These are phyloP conservation scores for Uromyces viciae-fabae DNA, from an alignment of 1,284 basidiomycete species.

Conservation along the genomic window DNA sequence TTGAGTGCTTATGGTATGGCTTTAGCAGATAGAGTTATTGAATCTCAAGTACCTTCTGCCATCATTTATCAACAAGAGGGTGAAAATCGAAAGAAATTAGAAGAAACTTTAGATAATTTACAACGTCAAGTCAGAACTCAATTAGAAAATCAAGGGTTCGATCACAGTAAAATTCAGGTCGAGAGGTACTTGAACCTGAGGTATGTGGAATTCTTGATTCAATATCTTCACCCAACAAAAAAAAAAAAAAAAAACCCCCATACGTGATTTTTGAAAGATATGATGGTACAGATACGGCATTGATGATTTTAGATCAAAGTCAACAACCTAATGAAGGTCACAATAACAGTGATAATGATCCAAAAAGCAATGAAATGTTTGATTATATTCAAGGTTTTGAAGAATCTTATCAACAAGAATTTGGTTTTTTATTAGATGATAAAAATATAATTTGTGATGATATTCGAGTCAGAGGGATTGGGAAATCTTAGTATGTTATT, in stretches of 20 bases:
- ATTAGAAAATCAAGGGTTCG: conserved; percentile 5
- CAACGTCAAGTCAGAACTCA: conserved; percentile 43
- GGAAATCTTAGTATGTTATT: conserved; percentile 36
- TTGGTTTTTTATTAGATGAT: conserved; percentile 34
- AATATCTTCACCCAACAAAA: neutral
- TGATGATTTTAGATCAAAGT: conserved; percentile 37
- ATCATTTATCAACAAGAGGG: conserved; percentile 49
- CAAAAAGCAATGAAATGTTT: neutral
- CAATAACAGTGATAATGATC: too few relatives aligned
- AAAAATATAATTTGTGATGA: conserved; percentile 39
- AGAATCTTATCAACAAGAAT: conserved; percentile 20
- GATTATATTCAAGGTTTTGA: conserved; percentile 21
- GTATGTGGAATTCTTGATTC: neutral
- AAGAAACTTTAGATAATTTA: conserved; percentile 32
- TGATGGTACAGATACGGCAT: conserved; percentile 43
- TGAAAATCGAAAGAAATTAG: conserved; percentile 17
- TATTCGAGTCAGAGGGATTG: conserved; percentile 38
- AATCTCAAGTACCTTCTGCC: conserved; percentile 52
- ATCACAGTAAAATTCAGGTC: neutral
- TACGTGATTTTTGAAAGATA: neutral
- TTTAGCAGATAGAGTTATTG: conserved; percentile 66
- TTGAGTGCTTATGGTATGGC: conserved; percentile 85
- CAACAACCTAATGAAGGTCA: too few relatives aligned
- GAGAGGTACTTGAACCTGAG: conserved; percentile 41
- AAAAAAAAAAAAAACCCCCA: neutral